Evolutionary conservation across 23 red algal genomes (phyloP).

Genomic region (Chondrus crispus): DNA sequence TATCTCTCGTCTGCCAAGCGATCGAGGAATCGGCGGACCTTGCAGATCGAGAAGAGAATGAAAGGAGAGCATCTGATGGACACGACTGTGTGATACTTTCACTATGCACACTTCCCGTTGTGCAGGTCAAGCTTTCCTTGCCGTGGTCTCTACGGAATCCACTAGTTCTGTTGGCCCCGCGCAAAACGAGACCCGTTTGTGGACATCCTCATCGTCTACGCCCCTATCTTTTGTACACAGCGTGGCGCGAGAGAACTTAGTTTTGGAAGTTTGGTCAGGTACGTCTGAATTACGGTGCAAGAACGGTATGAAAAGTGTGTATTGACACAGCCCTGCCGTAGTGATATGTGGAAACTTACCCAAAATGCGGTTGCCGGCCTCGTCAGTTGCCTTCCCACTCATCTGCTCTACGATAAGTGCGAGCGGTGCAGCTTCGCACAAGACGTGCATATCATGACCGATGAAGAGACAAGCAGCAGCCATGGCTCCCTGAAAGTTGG

Average conservation of each 20-base stretch:
- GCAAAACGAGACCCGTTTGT: slow-evolving; percentile 41
- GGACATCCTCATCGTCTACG: slow-evolving; percentile 9
- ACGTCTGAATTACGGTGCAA: too few relatives aligned
- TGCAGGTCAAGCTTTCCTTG: too few relatives aligned
- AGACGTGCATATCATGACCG: slow-evolving; percentile 43
- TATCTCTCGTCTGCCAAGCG: background rate
- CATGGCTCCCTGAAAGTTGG: slow-evolving; percentile 63
- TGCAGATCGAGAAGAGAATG: background rate
- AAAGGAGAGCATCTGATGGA: slow-evolving; percentile 42
- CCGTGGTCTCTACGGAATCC: slow-evolving; percentile 45
- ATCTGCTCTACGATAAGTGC: slow-evolving; percentile 80
- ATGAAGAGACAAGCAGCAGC: slow-evolving; percentile 53
- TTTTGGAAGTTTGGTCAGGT: too few relatives aligned
- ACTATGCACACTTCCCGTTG: too few relatives aligned
- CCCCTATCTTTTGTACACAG: slow-evolving; percentile 4
- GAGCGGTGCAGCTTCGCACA: slow-evolving; percentile 80
- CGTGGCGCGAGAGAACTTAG: background rate
- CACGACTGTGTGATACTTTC: too few relatives aligned
- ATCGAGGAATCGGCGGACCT: background rate
- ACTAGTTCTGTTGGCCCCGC: slow-evolving; percentile 49
- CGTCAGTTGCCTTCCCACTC: slow-evolving; percentile 63
- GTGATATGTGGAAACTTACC: too few relatives aligned
- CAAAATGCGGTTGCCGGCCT: slow-evolving; percentile 63
- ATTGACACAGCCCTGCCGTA: too few relatives aligned
- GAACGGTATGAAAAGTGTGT: too few relatives aligned